These are phyloP conservation scores for Ophiostoma perfectum DNA, from an alignment of 2,329 filamentous ascomycete genomes.

Conservation along the genomic window DNA sequence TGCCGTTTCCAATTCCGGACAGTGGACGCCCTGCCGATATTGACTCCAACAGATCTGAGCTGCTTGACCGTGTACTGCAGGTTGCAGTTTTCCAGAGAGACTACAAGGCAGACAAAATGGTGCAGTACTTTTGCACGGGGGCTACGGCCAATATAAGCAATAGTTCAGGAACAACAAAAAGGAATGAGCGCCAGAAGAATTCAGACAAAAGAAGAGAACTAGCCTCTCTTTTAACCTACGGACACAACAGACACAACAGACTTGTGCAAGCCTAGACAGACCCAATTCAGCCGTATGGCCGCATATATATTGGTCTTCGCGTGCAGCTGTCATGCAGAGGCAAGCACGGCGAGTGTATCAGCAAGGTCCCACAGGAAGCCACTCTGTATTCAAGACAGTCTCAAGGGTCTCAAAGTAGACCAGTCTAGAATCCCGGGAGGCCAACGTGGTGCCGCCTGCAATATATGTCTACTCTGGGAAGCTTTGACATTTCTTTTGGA, in stretches of 20 bases:
- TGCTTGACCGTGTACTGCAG: background rate
- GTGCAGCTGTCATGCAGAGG: constrained; percentile 5
- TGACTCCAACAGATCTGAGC: background rate
- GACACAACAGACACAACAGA: background rate
- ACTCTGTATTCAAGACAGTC: background rate
- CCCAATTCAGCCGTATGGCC: background rate
- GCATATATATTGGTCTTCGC: background rate
- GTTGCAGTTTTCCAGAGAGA: background rate
- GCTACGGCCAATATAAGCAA: background rate
- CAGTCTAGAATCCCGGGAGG: background rate
- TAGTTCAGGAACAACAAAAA: constrained; percentile 1
- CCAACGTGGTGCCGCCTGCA: background rate
- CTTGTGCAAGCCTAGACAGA: background rate
- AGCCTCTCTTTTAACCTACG: background rate
- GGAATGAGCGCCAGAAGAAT: background rate
- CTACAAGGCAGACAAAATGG: background rate
- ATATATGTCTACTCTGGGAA: background rate
- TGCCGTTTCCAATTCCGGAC: background rate
- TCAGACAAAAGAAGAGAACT: background rate
- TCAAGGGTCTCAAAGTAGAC: background rate
- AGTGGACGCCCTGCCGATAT: background rate
- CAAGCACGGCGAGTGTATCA: background rate
- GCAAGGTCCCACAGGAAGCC: background rate
- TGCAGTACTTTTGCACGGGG: background rate
- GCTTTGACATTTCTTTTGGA: background rate